phyloP scores from a whole-genome alignment of 2,329 filamentous ascomycete species.

The Fusarium nodosum region DNA sequence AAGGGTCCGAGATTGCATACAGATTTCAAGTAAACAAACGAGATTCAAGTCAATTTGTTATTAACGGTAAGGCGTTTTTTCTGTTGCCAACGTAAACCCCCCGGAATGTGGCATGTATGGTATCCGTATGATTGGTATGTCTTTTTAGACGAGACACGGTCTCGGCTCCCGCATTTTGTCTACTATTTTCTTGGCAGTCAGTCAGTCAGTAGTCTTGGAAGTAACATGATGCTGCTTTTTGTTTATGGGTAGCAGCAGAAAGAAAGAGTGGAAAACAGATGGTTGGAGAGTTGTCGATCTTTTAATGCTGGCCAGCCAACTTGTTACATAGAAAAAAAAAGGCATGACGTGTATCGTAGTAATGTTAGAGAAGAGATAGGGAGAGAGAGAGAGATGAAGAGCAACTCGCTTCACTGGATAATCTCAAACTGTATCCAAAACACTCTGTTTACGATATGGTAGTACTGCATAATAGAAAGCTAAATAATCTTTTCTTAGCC shows the following conservation, averaged over 20 bases:
- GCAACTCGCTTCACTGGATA: not conserved
- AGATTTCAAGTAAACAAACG: constrained; percentile 11
- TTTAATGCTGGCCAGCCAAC: constrained; percentile 20
- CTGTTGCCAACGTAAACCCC: not conserved
- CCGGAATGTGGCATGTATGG: constrained; percentile 15
- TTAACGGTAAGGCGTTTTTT: constrained; percentile 20
- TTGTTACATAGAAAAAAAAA: not conserved
- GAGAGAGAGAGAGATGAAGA: not conserved
- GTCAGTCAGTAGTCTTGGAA: not conserved
- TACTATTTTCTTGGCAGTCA: constrained; percentile 6
- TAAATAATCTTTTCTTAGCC: constrained; percentile 14
- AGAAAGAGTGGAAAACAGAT: constrained; percentile 16
- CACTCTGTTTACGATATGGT: constrained; percentile 19
- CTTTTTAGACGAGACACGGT: constrained; percentile 7
- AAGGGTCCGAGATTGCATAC: constrained; percentile 6
- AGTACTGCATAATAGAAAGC: not conserved
- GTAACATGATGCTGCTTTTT: not conserved
- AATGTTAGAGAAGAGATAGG: not conserved
- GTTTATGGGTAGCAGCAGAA: not conserved
- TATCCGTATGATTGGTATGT: not conserved
- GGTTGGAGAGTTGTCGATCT: constrained; percentile 30
- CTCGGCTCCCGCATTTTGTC: constrained; percentile 15
- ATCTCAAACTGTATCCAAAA: constrained; percentile 26
- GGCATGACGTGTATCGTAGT: constrained; percentile 13
- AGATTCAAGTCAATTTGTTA: constrained; percentile 36